These are phyloP conservation scores for Endogone sp. DNA, from an alignment of 192 early-diverging fungal genomes.

Conservation along the genomic window DNA sequence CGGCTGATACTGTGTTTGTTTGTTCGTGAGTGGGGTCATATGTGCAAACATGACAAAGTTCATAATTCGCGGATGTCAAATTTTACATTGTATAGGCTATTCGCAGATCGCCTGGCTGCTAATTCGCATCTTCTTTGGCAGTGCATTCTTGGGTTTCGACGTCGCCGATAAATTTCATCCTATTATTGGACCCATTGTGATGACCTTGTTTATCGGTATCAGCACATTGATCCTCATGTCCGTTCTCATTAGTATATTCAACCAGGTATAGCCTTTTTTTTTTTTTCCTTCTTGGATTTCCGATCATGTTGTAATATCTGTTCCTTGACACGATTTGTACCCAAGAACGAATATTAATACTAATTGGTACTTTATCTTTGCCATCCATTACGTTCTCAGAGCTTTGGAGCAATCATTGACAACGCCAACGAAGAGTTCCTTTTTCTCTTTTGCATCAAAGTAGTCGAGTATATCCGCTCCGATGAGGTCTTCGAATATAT, in stretches of 20 bases:
- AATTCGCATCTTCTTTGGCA: constrained; percentile 36
- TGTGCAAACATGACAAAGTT: neutral
- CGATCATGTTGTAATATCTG: too few relatives aligned
- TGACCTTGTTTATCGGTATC: constrained; percentile 38
- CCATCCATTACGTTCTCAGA: neutral
- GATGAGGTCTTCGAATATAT: constrained; percentile 36
- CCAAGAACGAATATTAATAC: too few relatives aligned
- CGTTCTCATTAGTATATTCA: constrained; percentile 37
- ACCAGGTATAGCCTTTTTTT: constrained; percentile 19
- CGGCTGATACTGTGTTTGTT: too few relatives aligned
- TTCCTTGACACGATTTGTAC: too few relatives aligned
- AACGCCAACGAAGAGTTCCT: constrained; percentile 43
- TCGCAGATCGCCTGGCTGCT: constrained; percentile 35
- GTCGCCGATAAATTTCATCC: constrained; percentile 25
- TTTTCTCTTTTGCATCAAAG: constrained; percentile 38
- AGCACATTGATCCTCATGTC: constrained; percentile 35
- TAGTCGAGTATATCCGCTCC: constrained; percentile 37
- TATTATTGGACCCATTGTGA: constrained; percentile 31
- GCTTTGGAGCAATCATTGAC: constrained; percentile 27
- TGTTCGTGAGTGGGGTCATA: constrained; percentile 1
- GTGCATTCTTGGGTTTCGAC: constrained; percentile 35
- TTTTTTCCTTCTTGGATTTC: too few relatives aligned
- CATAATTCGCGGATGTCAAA: too few relatives aligned
- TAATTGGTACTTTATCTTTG: neutral
- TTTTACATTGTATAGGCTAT: too few relatives aligned